These are phyloP conservation scores for Clonostachys rhizophaga DNA, from an alignment of 2,329 filamentous ascomycete genomes.

Conservation along the genomic window DNA sequence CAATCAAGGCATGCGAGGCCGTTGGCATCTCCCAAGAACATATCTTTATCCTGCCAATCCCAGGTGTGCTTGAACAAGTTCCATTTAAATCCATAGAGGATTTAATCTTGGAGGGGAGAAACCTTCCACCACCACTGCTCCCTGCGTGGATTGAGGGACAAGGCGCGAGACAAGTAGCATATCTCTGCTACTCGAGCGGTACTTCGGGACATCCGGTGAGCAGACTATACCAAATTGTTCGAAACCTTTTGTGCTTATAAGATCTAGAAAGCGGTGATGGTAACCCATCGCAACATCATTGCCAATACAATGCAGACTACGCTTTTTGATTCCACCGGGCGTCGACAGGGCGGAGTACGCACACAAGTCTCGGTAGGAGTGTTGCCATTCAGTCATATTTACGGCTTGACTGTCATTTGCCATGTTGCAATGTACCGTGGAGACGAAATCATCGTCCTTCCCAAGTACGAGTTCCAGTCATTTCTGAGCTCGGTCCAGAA, in stretches of 20 bases:
- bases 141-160: constrained; percentile 60
- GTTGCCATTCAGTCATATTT: constrained; percentile 78
- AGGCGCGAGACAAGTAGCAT: constrained; percentile 64
- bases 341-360: constrained; percentile 33
- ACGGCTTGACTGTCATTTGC: constrained; percentile 67
- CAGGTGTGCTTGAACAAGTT: constrained; percentile 47
- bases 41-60: constrained; percentile 66
- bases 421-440: constrained; percentile 64
- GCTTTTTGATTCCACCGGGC: constrained; percentile 31
- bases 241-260: not conserved
- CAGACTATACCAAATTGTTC: not conserved
- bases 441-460: constrained; percentile 68
- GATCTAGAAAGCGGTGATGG: constrained; percentile 74
- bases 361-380: constrained; percentile 56
- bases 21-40: constrained; percentile 57
- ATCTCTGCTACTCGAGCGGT: constrained; percentile 76
- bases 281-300: constrained; percentile 75
- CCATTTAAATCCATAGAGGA: constrained; percentile 63
- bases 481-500: constrained; percentile 63
- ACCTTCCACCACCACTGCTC: constrained; percentile 45
- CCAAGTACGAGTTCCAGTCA: constrained; percentile 68
- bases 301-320: constrained; percentile 65
- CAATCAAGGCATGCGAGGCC: constrained; percentile 59
- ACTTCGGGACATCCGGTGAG: constrained; percentile 72
- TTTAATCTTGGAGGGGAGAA: constrained; percentile 55